phyloP scores from a whole-genome alignment of 2,329 filamentous ascomycete genomes.

The Beauveria sp. region DNA sequence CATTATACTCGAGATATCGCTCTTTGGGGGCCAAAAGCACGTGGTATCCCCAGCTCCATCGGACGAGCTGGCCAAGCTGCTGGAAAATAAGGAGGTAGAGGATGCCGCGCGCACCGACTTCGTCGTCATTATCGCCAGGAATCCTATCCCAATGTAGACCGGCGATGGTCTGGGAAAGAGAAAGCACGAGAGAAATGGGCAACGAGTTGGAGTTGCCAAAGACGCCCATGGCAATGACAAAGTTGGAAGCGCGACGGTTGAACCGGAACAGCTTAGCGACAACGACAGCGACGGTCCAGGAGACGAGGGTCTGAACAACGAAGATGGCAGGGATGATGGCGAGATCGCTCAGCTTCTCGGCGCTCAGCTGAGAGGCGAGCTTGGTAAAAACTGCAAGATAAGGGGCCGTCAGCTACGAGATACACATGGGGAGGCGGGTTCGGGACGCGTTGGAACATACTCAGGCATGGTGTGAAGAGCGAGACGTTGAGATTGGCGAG shows the following conservation, averaged over 20 bases:
- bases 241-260: constrained; percentile 80
- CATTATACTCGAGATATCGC: constrained; percentile 58
- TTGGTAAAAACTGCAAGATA: constrained; percentile 82
- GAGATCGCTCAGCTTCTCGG: constrained; percentile 81
- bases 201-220: constrained; percentile 98
- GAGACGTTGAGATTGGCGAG: constrained; percentile 93
- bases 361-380: constrained; percentile 86
- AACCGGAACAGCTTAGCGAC: constrained; percentile 74
- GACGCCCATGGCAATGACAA: constrained; percentile 92
- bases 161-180: constrained; percentile 82
- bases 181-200: constrained; percentile 91
- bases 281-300: constrained; percentile 65
- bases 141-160: constrained; percentile 92
- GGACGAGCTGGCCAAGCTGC: constrained; percentile 86
- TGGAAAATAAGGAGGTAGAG: constrained; percentile 96
- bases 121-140: constrained; percentile 82
- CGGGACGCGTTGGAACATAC: constrained; percentile 41
- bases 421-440: neutral
- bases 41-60: constrained; percentile 98
- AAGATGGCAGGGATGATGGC: constrained; percentile 96
- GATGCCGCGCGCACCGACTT: constrained; percentile 89
- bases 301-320: constrained; percentile 76
- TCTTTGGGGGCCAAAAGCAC: constrained; percentile 82
- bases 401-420: neutral
- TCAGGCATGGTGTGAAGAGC: constrained; percentile 93